Conservation (phyloP, 73 alveolate species). For the Paramecium sonneborni region DNA sequence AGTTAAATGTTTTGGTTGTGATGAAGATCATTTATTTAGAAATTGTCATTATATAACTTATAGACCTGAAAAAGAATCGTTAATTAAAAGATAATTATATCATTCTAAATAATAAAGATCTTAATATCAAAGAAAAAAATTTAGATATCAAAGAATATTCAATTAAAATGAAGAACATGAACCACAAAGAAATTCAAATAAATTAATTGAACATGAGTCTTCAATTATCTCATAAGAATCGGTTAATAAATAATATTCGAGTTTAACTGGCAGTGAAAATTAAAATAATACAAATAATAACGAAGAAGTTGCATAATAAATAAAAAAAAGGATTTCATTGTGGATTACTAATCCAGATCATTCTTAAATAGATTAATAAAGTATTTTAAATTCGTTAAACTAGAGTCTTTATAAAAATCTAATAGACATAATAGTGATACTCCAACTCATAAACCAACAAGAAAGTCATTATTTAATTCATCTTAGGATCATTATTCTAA, state of each 20-base stretch:
- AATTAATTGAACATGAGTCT: background rate
- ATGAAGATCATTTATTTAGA: background rate
- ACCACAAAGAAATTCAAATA: background rate
- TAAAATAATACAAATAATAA: background rate
- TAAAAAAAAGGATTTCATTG: background rate
- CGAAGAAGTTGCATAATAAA: background rate
- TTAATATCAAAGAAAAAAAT: background rate
- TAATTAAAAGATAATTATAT: constrained; percentile 5
- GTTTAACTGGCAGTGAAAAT: background rate
- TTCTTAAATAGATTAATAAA: background rate
- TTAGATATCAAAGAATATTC: background rate
- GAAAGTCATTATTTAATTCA: background rate
- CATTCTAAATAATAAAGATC: background rate
- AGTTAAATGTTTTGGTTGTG: constrained; percentile 1
- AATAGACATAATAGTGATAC: background rate
- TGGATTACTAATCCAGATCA: background rate
- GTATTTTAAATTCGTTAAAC: background rate
- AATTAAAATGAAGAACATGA: background rate
- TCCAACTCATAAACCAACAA: background rate
- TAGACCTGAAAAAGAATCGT: background rate
- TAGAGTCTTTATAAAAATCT: background rate
- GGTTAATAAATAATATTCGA: background rate
- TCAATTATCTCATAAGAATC: background rate
- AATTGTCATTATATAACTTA: background rate
- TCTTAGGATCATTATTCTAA: background rate